Base-by-base conservation (phyloP, 75 land plant genomes). In the Pinus albicaulis region DNA sequence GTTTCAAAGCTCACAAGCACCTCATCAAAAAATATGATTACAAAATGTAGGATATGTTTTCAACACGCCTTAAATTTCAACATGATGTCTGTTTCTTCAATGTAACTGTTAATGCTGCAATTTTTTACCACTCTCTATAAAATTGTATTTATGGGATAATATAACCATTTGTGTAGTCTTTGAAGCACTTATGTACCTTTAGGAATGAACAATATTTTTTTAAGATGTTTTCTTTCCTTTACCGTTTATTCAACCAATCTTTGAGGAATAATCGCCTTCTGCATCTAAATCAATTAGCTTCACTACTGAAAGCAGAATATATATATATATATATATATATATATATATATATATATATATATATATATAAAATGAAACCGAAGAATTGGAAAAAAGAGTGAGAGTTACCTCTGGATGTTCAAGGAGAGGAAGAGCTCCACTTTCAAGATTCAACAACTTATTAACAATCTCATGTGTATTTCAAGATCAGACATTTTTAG, bases 251-350 rank as follows among this genome's bases (percentile, higher is more conserved):
- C 97, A 3, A 82, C 84, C 53, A 94, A 59, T 73, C 85, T 92
- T 79, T 94, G 94, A 26, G 92, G 91, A 76, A 89, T 76, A 20
- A 92, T 92, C 80, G 94, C 97, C 83, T 84, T 92, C 94, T 94
- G 89, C 25, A 41, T 68, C 22, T 23, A 57, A 15, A 80, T 74
- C 76, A 25, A 70, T 5, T 26, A 10, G 25, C 57, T 58, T 5
- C 48, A 53, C 41, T 23, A 12, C 17, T 17, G 31, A 63, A 44
- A 74, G 1, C 24, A 25, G 22, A 34, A 56, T 4, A 5, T 22
- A 15, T 44, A 48, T 62, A 36, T 23, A 6, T 17, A 26, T 7
- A 5, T 22, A 15, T 44, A 48, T 62, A 36, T 23, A 6, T 17
- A 26, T 7, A 56, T 4, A 5, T 22, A 15, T 44, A 48, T 62